Evolutionary conservation across 257 asterid genomes (phyloP), one percentile per base, ranked within the genome.

Genomic region (Penstemon barbatus): DNA sequence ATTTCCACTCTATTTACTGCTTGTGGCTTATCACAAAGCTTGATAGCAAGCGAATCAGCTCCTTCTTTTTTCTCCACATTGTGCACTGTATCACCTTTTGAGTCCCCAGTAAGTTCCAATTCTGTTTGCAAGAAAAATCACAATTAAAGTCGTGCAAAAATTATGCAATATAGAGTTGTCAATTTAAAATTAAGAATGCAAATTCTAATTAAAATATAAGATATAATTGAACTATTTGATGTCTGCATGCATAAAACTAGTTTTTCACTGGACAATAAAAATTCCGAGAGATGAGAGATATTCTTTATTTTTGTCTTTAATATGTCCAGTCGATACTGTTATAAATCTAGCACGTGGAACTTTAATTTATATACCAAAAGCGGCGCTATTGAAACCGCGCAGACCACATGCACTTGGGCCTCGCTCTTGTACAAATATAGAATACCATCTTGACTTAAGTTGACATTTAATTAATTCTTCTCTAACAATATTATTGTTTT

Each of bases 1-100:
- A 41, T 44, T 52, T 78, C 69, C 55, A 37, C 61, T 9, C 19
- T 12, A 12, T 54, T 71, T 9, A 46, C 66, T 7, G 53, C 12
- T 7, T 76, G 77, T 57, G 58, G 71, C 71, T 57, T 57, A 54
- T 60, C 58, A 37, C 10, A 40, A 52, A 59, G 68, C 36, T 48
- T 60, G 25, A 25, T 42, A 41, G 65, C 63, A 6, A 51, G 57
- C 9, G 58, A 64, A 39, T 54, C 71, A 38, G 55, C 65, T 45
- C 46, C 50, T 12, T 41, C 76, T 62, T 56, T 63, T 56, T 57
- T 61, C 69, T 61, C 63, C 71, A 59, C 50, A 42, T 25, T 68
- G 5, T 55, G 15, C 37, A 3, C 5, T 6, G 69, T 8, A 58
- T 68, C 41, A 57, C 1, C 42, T 53, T 49, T 58, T 8, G 19